Base-by-base conservation (phyloP, 306 rosid genomes). In the Clitoria ternatea region DNA sequence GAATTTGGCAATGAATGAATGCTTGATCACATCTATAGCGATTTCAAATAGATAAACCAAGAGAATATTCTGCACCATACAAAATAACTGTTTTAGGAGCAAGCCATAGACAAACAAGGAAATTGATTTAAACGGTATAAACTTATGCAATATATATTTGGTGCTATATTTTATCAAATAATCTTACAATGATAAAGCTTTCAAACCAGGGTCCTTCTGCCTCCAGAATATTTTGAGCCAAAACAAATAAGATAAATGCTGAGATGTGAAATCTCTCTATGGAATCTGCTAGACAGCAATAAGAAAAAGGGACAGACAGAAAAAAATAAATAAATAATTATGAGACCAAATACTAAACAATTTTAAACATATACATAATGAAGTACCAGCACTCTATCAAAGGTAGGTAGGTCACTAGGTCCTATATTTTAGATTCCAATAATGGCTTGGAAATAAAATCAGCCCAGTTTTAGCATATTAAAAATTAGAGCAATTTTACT, bases 141-240 rank as follows among this genome's bases (percentile, higher is more conserved):
- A 35, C 17, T 59, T 53, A 50, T 49, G 39, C 43, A 76, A 53
- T 33, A 47, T 61, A 57, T 24, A 44, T n/a, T 14, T 8, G 20
- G 29, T 3, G 59, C 45, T 18, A 59, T 32, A 40, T 5, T 35
- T 68, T 20, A n/a, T n/a, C 61, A 50, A 61, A 18, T 19, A 19
- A 83, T 79, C 96, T 86, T 87, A 94, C 99, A 48, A 8, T 77
- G 72, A 91, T 77, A 79, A 94, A 94, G 82, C 88, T 87, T 70
- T 84, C 74, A 69, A 94, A 91, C 99, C 99, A 94, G 76, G 97
- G 92, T 57, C 97, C 97, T 86, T 94, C 99, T 5, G 97, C 96
- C 86, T 94, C 99, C 81, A 91, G 88, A 83, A 94, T 91, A 75
- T 94, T 94, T 86, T 94, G 99, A 70, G 99, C 99, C 81, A 94